Base-by-base conservation (phyloP, 129 eudicot genomes). In the Artemisia annua region DNA sequence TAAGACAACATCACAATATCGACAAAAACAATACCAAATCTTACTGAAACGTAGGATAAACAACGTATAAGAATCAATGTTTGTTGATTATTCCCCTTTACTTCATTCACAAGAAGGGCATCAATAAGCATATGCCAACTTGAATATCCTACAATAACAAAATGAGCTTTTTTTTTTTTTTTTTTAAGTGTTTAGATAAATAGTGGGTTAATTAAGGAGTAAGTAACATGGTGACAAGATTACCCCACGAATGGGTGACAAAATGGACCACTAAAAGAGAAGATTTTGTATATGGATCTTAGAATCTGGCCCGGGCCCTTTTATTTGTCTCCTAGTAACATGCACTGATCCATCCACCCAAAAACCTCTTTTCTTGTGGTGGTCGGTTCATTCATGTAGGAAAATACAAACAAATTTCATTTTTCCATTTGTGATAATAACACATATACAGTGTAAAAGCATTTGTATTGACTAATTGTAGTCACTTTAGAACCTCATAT, bases 281-380 rank as follows among this genome's bases (percentile, higher is more conserved):
- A n/a, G 30, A 74, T 30, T 51, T 1, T 28, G 16, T 22, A 12
- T 24, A 39, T 48, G 72, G 55, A 48, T 49, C 72, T 35, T 48
- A 19, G 12, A 19, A 49, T 24, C 73, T 24, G 49, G 43, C 1
- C 62, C 22, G 72, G 72, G 59, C 35, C 78, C 64, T 3, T 64
- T 50, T 43, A 39, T n/a, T 46, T 68, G 75, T 60, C 56, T 32
- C 64, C 80, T 58, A 58, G 15, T 70, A 62, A 76, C 54, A 18
- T 67, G 80, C 56, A 51, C 3, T 68, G 13, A 44, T 12, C 24
- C 75, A 60, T 68, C 75, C 69, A 68, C 57, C 64, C 30, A 46
- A 58, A 39, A 19, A 39, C 28, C 12, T 20, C 35, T 54, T 66
- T 66, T 66, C 44, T 74, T 18, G 71, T 51, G 71, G 71, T 63